Base-by-base conservation (phyloP, 805 yeast genomes). In the Diddensiella santjacobensis region DNA sequence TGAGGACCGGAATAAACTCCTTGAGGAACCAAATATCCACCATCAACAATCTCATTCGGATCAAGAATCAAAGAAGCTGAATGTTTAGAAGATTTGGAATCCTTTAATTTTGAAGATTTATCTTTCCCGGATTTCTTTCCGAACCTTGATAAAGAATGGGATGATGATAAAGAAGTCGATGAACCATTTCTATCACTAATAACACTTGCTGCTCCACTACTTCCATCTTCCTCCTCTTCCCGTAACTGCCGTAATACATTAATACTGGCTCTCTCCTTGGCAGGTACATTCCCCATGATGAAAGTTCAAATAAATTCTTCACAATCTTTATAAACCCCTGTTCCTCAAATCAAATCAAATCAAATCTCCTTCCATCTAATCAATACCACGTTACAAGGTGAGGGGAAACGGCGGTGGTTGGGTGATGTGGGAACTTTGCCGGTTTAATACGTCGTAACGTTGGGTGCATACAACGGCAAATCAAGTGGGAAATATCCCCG, bases 11-110 rank as follows among this genome's bases (percentile, higher is more conserved):
- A 78, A 66, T 91, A 91, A 26, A 86, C 85, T 1, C 97, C 97
- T 66, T 78, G 87, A 0, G 98, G 96, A 1, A 95, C 96, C 54
- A 91, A 68, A 62, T 71, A 89, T 1, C 99, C 99, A 17, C 99
- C 99, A 67, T 93, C 98, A 13, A 91, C 96, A 53, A 72, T 79
- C 60, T 87, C 95, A 35, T 54, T 53, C 20, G 59, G 63, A 33
- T 62, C 67, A 18, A 56, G 44, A 6, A 61, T 58, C 51, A 63
- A 48, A 13, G 45, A 30, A 15, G 40, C 22, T 15, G 40, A 22
- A 20, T 22, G 35, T 23, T 23, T 33, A 13, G 10, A 17, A n/a
- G 20, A 8, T 17, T 35, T 35, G 20, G 15, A 8, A 35, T 35
- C 38, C 20, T 35, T 35, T 8, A 8, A 8, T 17, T 35, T 35